Percentiles rank a stretch among this genome's conserved stretches.
phyloP scores from a whole-genome alignment of 2,329 filamentous ascomycete species.

The Exserohilum rostratum region DNA sequence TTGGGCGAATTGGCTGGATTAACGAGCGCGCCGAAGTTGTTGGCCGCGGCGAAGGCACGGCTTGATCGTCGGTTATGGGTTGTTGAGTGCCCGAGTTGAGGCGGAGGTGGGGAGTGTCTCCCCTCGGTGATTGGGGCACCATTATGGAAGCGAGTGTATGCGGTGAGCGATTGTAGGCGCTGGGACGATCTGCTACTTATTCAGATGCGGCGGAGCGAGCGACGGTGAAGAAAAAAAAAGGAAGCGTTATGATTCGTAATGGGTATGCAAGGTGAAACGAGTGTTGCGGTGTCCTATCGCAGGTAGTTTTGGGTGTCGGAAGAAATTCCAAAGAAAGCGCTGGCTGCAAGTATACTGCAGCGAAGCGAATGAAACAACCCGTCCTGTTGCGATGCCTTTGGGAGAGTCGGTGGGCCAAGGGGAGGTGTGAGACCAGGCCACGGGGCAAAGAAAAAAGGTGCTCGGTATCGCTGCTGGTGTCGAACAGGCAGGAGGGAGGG shows the following conservation, averaged over 20 bases:
- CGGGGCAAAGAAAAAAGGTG: constrained; percentile 21
- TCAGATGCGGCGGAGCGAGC: constrained; percentile 23
- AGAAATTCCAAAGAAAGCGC: constrained; percentile 27
- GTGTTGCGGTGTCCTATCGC: constrained; percentile 39
- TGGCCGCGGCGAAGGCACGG: constrained; percentile 39
- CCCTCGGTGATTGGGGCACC: constrained; percentile 40
- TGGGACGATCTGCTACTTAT: constrained; percentile 21
- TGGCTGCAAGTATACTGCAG: constrained; percentile 21
- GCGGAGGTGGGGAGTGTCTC: constrained; percentile 64
- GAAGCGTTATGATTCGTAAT: neutral
- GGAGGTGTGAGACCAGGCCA: no score
- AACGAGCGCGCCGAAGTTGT: constrained; percentile 54
- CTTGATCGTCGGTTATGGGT: constrained; percentile 50
- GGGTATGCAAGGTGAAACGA: constrained; percentile 21
- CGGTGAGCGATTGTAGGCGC: constrained; percentile 29
- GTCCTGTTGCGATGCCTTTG: constrained; percentile 7
- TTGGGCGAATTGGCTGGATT: constrained; percentile 48
- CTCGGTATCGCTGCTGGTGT: constrained; percentile 33
- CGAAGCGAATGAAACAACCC: constrained; percentile 17
- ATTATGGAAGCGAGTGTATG: constrained; percentile 41
- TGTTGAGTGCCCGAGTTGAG: constrained; percentile 67
- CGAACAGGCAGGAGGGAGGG: constrained; percentile 24
- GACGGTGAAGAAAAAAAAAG: neutral
- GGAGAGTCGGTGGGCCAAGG: neutral
- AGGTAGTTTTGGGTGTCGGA: constrained; percentile 27